These are phyloP conservation scores for Gaultheria prostrata DNA, from an alignment of 148 eudicot species.

Conservation along the genomic window DNA sequence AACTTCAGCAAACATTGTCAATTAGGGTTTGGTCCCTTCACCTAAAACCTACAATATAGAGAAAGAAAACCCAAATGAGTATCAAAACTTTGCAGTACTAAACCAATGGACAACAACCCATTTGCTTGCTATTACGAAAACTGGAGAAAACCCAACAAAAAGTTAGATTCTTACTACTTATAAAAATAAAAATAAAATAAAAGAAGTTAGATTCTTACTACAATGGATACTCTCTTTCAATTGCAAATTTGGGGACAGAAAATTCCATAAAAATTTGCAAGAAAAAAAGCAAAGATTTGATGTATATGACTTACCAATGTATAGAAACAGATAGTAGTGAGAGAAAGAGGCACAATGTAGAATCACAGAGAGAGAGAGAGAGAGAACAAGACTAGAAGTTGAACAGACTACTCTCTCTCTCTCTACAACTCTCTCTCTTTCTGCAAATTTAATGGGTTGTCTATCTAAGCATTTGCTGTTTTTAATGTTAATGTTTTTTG, in stretches of 20 bases:
- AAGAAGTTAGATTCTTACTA: not conserved
- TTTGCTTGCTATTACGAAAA: not conserved
- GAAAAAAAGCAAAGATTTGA: not conserved
- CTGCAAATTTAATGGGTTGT: not conserved
- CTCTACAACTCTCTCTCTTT: not conserved
- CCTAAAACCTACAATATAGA: not conserved
- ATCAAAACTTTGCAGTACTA: not conserved
- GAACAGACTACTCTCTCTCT: slow-evolving; percentile 1
- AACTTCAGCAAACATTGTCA: slow-evolving; percentile 8
- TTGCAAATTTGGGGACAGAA: not conserved
- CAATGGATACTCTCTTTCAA: not conserved
- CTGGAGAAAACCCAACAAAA: not conserved
- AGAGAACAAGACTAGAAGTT: not conserved
- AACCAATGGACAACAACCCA: not conserved
- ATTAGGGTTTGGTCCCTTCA: slow-evolving; percentile 8
- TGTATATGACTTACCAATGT: not conserved
- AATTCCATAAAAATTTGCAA: not conserved
- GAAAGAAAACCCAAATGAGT: not conserved
- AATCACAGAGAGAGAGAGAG: not conserved
- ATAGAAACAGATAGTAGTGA: not conserved
- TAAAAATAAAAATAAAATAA: too few species aligned
- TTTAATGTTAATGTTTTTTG: not conserved
- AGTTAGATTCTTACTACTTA: not conserved
- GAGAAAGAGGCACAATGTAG: not conserved
- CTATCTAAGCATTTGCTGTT: not conserved